These are phyloP conservation scores for Monosporascus sp. DNA, from an alignment of 2,329 filamentous ascomycete species.

Conservation along the genomic window DNA sequence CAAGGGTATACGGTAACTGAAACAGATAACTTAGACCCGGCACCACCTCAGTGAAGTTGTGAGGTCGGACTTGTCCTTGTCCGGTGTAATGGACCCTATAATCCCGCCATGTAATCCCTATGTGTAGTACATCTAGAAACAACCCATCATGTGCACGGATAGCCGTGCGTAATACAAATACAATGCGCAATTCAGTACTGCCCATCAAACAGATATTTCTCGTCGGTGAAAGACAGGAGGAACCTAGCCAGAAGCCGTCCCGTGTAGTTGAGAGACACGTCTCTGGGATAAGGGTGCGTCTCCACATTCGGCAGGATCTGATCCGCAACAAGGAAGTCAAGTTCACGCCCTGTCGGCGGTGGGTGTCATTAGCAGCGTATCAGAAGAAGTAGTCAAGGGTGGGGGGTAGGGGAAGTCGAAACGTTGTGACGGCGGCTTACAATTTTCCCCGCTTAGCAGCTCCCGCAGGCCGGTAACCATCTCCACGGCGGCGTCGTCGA, in stretches of 20 bases:
- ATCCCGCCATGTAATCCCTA: too few relatives aligned
- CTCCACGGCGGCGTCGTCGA: conserved; percentile 41
- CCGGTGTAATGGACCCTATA: conserved; percentile 44
- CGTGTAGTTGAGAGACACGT: conserved; percentile 46
- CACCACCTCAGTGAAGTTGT: conserved; percentile 81
- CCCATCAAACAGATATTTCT: conserved; percentile 41
- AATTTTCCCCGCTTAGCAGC: conserved; percentile 37
- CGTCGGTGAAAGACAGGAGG: conserved; percentile 48
- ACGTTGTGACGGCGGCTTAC: conserved; percentile 30
- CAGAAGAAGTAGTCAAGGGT: background rate
- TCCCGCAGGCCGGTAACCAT: conserved; percentile 41
- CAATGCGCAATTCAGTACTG: conserved; percentile 15
- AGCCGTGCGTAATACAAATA: background rate
- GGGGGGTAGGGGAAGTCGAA: background rate
- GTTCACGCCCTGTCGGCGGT: conserved; percentile 28
- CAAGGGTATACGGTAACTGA: conserved; percentile 55
- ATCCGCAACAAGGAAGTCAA: conserved; percentile 41
- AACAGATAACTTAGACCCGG: conserved; percentile 90
- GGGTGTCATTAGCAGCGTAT: conserved; percentile 7
- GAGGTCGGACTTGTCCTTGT: conserved; percentile 54
- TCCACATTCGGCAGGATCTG: conserved; percentile 41
- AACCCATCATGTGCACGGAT: too few relatives aligned
- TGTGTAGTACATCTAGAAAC: too few relatives aligned
- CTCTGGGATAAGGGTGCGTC: conserved; percentile 40
- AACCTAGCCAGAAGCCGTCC: conserved; percentile 50